Evolutionary conservation across 768 basidiomycete genomes (phyloP).

Genomic region (Harrya chromipes): DNA sequence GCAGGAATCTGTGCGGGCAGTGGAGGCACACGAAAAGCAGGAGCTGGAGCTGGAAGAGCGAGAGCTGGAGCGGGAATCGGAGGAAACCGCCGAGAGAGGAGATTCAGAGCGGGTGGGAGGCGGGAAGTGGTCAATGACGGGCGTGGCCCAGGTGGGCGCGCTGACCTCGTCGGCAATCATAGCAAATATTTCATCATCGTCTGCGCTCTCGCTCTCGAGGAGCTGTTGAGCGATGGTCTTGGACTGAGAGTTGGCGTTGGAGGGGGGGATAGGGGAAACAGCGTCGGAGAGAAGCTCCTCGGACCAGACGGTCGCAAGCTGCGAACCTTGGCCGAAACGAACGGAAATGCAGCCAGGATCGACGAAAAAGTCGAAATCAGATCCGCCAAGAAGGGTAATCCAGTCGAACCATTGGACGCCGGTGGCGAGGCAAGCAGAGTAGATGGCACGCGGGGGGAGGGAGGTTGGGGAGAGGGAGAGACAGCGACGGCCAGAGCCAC

Average conservation of each 20-base stretch:
- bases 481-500: conserved; percentile 70
- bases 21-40: conserved; percentile 63
- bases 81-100: conserved; percentile 54
- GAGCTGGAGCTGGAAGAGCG: conserved; percentile 73
- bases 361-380: conserved; percentile 76
- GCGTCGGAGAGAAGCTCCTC: conserved; percentile 40
- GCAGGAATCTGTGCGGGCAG: conserved; percentile 53
- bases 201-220: conserved; percentile 65
- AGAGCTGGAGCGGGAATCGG: conserved; percentile 49
- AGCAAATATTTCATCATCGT: conserved; percentile 70
- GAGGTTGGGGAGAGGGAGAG: conserved; percentile 67
- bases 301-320: conserved; percentile 66
- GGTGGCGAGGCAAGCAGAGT: conserved; percentile 65
- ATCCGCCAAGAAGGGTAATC: conserved; percentile 65
- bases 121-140: conserved; percentile 60
- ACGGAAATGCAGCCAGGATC: conserved; percentile 78
- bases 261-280: conserved; percentile 18
- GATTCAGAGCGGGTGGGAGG: conserved; percentile 50
- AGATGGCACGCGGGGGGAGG: conserved; percentile 68
- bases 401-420: conserved; percentile 81
- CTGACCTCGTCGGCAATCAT: conserved; percentile 71
- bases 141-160: conserved; percentile 67
- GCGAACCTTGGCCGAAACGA: conserved; percentile 47
- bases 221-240: conserved; percentile 77
- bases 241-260: conserved; percentile 20